Evolutionary conservation across 192 early-diverging fungal species (phyloP), one percentile per base, ranked within the genome.

Genomic region (Entomortierella lignicola): DNA sequence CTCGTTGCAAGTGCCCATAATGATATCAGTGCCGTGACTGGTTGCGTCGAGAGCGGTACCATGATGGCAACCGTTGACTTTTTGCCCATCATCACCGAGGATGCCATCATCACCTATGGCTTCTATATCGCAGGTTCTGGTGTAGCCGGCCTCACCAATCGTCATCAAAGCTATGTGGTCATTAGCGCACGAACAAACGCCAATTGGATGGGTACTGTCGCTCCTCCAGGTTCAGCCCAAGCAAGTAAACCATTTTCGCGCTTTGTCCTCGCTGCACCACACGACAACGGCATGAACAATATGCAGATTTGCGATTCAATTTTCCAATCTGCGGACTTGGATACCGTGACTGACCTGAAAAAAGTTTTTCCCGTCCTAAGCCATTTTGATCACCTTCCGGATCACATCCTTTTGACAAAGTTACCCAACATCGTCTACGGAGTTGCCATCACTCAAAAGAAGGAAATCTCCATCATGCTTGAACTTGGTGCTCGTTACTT

Each of bases 251-350:
- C 69, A 0, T 71, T 71, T 30, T 71, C 69, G 1, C 48, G 60
- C 2, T 71, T 71, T 54, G 69, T 62, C 39, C 69, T 71, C 26
- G 69, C 69, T 0, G 69, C 69, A 10, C 69, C 69, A 8, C 69
- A 71, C 41, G 69, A 71, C 42, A 71, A 71, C 23, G 69, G 69
- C 27, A 71, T 71, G 69, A 71, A 71, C 60, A 55, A 44, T 31
- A 71, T 71, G 69, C 26, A 21, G 7, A 55, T 26, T 50, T 71
- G 69, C 32, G 60, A 71, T 11, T 51, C 60, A 8, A 30, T 71
- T 20, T 71, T 71, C 18, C 2, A 42, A 30, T 51, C 69, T 1
- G 69, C 69, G n/a, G 41, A 71, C 26, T 11, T n/a, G 4, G 60
- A 62, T 39, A 54, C 60, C 8, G 2, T 71, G 2, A 39, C 20